Base-by-base conservation (phyloP, 2,329 filamentous ascomycete species). In the Tolypocladium ophioglossoides region DNA sequence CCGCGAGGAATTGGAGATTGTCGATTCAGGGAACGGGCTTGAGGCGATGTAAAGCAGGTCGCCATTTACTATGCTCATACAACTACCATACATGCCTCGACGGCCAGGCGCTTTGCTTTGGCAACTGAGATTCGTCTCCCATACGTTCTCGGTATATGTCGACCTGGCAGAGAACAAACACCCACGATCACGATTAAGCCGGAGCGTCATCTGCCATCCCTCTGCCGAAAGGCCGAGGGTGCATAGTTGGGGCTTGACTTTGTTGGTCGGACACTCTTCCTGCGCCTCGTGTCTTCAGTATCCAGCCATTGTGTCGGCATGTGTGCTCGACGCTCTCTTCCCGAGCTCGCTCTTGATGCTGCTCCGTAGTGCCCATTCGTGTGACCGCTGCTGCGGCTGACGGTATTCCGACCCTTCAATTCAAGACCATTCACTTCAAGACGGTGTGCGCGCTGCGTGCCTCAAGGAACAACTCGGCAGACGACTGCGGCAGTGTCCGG, bases 181-280 rank as follows among this genome's bases (percentile, higher is more conserved):
- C 58, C 57, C 60, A 50, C 65, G 87, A 89, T 89, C 88, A 86
- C 89, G 86, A 95, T 94, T 96, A 96, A 96, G 91, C 91, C 91
- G 91, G 91, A 95, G 91, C 89, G 83, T 82, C 85, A 86, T 85
- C 84, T 91, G 85, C 81, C 89, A 85, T 83, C 80, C 83, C 78
- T 77, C 76, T 74, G 74, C 82, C 76, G 88, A 95, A 74, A 95
- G 87, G 82, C 77, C 70, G 70, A 73, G 77, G 84, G 83, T 87
- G 89, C 85, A 84, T 96, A 87, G 89, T 86, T 83, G 85, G 80
- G 77, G 89, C 82, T 95, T 96, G 91, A 95, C 89, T 96, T 89
- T 88, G 88, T 83, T 85, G 87, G 81, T 86, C 87, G 77, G 73
- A 94, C 88, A 92, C 61, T 61, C 52, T 53, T 57, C 55, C 50